A percentile compares a stretch with the other conserved stretches of the same genome.
These are phyloP conservation scores for Silene conica DNA, from an alignment of 148 eudicot species.

Conservation along the genomic window DNA sequence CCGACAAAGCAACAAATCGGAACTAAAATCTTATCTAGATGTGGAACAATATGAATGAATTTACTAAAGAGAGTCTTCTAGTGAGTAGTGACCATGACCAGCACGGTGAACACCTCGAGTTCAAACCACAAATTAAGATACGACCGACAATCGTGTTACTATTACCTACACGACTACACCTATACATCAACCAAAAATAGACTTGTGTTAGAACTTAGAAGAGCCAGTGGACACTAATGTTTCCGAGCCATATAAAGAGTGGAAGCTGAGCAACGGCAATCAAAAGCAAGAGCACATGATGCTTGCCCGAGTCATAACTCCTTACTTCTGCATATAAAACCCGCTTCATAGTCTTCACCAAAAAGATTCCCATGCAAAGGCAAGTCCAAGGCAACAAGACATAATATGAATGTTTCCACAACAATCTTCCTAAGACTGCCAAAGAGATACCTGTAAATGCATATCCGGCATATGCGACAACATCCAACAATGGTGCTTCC, in stretches of 20 bases:
- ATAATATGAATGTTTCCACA: conserved; percentile 55
- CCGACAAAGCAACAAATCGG: neutral
- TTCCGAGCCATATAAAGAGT: conserved; percentile 69
- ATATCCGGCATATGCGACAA: conserved; percentile 76
- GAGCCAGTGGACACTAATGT: conserved; percentile 60
- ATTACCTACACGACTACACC: conserved; percentile 15
- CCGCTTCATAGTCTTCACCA: conserved; percentile 81
- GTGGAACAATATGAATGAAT: neutral
- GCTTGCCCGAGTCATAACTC: conserved; percentile 61
- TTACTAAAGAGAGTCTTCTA: neutral
- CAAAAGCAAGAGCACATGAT: conserved; percentile 63
- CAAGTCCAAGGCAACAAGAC: conserved; percentile 59
- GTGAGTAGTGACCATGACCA: neutral
- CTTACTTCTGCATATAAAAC: conserved; percentile 74
- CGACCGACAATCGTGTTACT: neutral
- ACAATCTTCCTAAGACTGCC: conserved; percentile 47
- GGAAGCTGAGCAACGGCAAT: conserved; percentile 79
- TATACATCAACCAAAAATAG: conserved; percentile 10
- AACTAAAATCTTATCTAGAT: neutral
- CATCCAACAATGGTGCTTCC: conserved; percentile 67
- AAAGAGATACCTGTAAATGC: conserved; percentile 60
- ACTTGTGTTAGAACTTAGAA: conserved; percentile 33
- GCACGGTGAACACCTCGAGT: neutral
- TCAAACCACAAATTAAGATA: neutral
- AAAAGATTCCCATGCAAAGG: conserved; percentile 69